A percentile compares a stretch with the other conserved stretches of the same genome.
These are phyloP conservation scores for Cryptococcus depauperatus DNA, from an alignment of 1,284 basidiomycete genomes.

Conservation along the genomic window DNA sequence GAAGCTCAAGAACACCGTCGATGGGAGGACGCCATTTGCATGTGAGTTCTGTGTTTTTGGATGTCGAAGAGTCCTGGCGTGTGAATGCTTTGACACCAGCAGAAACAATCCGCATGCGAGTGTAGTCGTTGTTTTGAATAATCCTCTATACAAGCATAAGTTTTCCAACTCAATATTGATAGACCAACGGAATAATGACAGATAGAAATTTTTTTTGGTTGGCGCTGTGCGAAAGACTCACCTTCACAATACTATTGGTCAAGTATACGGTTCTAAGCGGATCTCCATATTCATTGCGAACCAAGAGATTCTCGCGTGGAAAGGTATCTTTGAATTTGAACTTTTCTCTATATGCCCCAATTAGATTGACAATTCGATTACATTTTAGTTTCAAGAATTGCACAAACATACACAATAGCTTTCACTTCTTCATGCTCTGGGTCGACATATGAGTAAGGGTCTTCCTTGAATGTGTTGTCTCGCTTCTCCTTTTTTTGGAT, in stretches of 20 bases:
- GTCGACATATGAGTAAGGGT: slow-evolving; percentile 75
- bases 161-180: too few species aligned
- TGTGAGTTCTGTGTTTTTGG: slow-evolving; percentile 42
- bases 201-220: too few species aligned
- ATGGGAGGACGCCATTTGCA: slow-evolving; percentile 62
- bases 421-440: slow-evolving; percentile 62
- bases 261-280: slow-evolving; percentile 77
- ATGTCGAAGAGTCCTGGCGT: slow-evolving; percentile 49
- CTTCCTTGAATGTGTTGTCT: slow-evolving; percentile 67
- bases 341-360: slow-evolving; percentile 51
- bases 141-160: slow-evolving; percentile 48
- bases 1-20: slow-evolving; percentile 74
- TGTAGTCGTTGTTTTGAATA: slow-evolving; percentile 74
- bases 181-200: too few species aligned
- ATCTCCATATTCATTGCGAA: slow-evolving; percentile 76
- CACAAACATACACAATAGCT: slow-evolving; percentile 40
- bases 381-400: too few species aligned
- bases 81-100: slow-evolving; percentile 75
- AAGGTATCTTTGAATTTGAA: slow-evolving; percentile 64
- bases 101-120: slow-evolving; percentile 75
- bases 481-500: slow-evolving; percentile 41
- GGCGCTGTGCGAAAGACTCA: slow-evolving; percentile 9
- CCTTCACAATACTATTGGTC: slow-evolving; percentile 73
- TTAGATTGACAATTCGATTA: background rate
- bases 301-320: slow-evolving; percentile 59